Base-by-base conservation (phyloP, 208 protist species). In the Crithidia mellificae region DNA sequence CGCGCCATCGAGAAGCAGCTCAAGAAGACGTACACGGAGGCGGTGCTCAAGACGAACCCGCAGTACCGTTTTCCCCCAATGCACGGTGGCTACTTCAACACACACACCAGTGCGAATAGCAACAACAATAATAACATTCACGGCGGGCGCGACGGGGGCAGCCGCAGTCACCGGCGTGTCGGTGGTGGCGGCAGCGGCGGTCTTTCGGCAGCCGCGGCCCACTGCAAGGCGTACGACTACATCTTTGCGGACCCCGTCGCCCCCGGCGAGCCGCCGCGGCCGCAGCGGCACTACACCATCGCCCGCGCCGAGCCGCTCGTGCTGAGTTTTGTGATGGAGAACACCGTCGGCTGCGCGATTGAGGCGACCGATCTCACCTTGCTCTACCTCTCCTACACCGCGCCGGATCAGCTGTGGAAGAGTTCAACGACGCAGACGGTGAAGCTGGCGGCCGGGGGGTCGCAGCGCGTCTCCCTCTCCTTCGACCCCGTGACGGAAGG, bases 351-450 rank as follows among this genome's bases (percentile, higher is more conserved):
- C 44, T 75, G 68, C 50, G 9, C 68, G n/a, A 36, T 94, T 11
- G 81, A 61, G 36, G 84, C 70, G 36, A 66, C 77, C 47, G 68
- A 77, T 20, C 46, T 92, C 41, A 84, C 80, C 51, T 62, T 94
- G 15, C 75, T 94, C 17, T 92, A 90, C 79, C 72, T 92, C 6
- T 49, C 83, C 11, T 61, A 55, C 49, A 34, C 49, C 22, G 75
- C 77, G 27, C 87, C 84, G 8, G 74, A 78, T n/a, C 63, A 85
- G 65, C 72, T 92, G 29, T 92, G 84, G 81, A 90, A 88, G 61
- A 94, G 84, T 54, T 68, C 77, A n/a, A 61, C 68, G 25, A 85
- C 80, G 44, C 69, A 84, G 54, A 83, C 74, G 59, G 81, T 94
- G 29, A 39, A 39, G 52, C 66, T 94, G 29, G 49, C 27, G 2